These are phyloP conservation scores for Aspergillus awamori DNA, from an alignment of 2,329 filamentous ascomycete genomes.

Conservation along the genomic window DNA sequence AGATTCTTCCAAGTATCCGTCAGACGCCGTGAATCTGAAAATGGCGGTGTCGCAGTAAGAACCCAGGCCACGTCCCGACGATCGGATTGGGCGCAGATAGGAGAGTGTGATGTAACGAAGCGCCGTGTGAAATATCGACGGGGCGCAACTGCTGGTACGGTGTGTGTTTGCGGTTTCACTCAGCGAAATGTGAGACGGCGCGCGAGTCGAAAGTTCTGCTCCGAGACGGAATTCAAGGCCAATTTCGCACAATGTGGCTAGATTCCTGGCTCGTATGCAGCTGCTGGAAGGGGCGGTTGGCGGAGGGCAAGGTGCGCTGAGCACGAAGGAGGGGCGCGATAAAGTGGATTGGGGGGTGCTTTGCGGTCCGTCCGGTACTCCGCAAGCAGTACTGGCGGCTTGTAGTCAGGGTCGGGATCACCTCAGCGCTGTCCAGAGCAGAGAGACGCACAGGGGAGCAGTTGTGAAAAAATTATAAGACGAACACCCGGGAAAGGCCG, in stretches of 20 bases:
- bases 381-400: not conserved
- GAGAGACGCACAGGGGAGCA: not conserved
- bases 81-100: constrained; percentile 3
- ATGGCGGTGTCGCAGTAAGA: not conserved
- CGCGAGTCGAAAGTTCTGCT: not conserved
- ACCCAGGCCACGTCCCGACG: constrained; percentile 9
- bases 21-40: not conserved
- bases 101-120: not conserved
- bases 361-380: not conserved
- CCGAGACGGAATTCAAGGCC: not conserved
- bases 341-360: not conserved
- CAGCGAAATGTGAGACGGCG: constrained; percentile 7
- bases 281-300: not conserved
- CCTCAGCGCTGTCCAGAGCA: not conserved
- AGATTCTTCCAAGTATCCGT: not conserved
- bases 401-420: not conserved
- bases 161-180: constrained; percentile 14
- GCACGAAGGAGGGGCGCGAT: constrained; percentile 1
- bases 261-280: not conserved
- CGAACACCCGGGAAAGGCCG: not conserved
- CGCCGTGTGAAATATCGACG: constrained; percentile 1
- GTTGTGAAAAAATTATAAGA: not conserved
- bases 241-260: not conserved
- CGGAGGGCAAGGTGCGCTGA: not conserved
- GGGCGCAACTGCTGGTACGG: constrained; percentile 11